A percentile compares a stretch with the other conserved stretches of the same genome.
These are phyloP conservation scores for Teratosphaeria gauchensis DNA, from an alignment of 2,329 filamentous ascomycete genomes.

Conservation along the genomic window DNA sequence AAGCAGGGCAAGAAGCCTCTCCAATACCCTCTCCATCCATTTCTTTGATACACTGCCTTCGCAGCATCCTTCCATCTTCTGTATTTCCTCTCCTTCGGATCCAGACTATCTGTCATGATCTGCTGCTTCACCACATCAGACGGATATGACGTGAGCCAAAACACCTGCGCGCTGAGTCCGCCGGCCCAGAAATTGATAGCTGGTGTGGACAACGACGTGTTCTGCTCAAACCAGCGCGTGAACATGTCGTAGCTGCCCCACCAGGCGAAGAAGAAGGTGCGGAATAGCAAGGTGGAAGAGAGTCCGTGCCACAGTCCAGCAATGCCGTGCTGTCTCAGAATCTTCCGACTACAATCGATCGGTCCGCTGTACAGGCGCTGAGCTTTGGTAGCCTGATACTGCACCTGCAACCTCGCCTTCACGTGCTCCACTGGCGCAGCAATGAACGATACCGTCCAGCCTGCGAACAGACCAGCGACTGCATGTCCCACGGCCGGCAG, in stretches of 20 bases:
- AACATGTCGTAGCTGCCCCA: conserved; percentile 93
- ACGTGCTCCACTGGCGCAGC: conserved; percentile 91
- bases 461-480: conserved; percentile 76
- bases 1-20: conserved; percentile 91
- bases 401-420: conserved; percentile 87
- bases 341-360: conserved; percentile 69
- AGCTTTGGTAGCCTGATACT: conserved; percentile 73
- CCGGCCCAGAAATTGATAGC: conserved; percentile 96
- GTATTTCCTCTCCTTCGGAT: conserved; percentile 60
- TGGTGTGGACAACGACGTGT: conserved; percentile 63
- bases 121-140: conserved; percentile 82
- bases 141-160: conserved; percentile 89
- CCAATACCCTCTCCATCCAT: conserved; percentile 73
- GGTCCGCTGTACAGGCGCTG: conserved; percentile 77
- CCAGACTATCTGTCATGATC: conserved; percentile 91
- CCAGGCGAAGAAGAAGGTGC: conserved; percentile 95
- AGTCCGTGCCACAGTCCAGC: conserved; percentile 79
- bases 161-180: conserved; percentile 82
- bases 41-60: conserved; percentile 62
- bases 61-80: conserved; percentile 72
- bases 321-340: conserved; percentile 58
- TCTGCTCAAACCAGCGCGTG: conserved; percentile 54
- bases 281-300: conserved; percentile 74
- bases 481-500: conserved; percentile 75
- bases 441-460: conserved; percentile 82